phyloP scores from a whole-genome alignment of 768 basidiomycete species.

The Ephemerocybe angulata region DNA sequence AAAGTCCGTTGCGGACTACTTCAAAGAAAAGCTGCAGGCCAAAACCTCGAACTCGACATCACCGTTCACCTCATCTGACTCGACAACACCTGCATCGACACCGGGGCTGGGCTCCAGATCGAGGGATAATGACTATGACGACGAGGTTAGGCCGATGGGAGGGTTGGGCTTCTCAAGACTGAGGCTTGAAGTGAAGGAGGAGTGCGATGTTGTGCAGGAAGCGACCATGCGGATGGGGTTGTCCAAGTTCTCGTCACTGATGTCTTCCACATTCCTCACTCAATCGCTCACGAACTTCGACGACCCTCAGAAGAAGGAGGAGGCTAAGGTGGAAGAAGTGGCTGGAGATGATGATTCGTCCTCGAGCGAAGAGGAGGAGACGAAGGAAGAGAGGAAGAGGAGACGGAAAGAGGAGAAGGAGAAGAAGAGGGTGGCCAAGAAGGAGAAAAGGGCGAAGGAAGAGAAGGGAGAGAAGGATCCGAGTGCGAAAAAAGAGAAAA shows the following conservation, averaged over 20 bases:
- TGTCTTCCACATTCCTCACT: slow-evolving; percentile 36
- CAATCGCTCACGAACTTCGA: slow-evolving; percentile 16
- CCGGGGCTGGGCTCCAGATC: slow-evolving; percentile 11
- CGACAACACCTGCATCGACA: slow-evolving; percentile 20
- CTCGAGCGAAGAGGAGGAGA: slow-evolving; percentile 17
- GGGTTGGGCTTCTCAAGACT: slow-evolving; percentile 33
- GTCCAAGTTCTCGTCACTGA: slow-evolving; percentile 37
- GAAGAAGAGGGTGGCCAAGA: slow-evolving; percentile 12
- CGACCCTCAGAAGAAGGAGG: background rate
- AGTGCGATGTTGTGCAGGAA: slow-evolving; percentile 16
- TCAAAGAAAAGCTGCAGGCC: slow-evolving; percentile 72
- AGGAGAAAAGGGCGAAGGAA: slow-evolving; percentile 20
- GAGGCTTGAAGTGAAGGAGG: slow-evolving; percentile 18
- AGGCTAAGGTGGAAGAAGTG: slow-evolving; percentile 11
- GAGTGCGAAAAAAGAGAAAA: slow-evolving; percentile 6
- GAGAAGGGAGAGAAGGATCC: slow-evolving; percentile 14
- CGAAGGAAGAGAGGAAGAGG: slow-evolving; percentile 27
- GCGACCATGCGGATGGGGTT: slow-evolving; percentile 30
- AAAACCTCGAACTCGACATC: slow-evolving; percentile 33
- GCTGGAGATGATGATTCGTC: background rate
- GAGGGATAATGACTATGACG: slow-evolving; percentile 41
- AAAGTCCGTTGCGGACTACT: slow-evolving; percentile 84
- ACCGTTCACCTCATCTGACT: background rate
- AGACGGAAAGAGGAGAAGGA: slow-evolving; percentile 28
- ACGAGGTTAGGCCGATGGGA: background rate